Evolutionary conservation across 345 rosid genomes (phyloP).

Genomic region (Rhizophora mangle): DNA sequence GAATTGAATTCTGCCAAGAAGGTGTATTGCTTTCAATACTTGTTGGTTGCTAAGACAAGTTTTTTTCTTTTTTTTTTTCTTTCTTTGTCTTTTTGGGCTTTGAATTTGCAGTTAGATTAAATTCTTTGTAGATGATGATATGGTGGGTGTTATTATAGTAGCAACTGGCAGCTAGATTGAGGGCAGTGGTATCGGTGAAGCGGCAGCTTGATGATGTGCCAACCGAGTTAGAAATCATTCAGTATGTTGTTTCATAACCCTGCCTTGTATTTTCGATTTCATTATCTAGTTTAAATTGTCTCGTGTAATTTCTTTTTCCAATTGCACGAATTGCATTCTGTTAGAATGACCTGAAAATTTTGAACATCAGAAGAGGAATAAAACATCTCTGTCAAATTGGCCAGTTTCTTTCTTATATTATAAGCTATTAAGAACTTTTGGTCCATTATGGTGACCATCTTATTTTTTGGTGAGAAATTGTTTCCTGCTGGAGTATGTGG

Average conservation of each 20-base stretch:
- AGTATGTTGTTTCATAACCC: conserved; percentile 46
- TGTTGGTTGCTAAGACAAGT: neutral
- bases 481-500: neutral
- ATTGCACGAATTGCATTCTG: neutral
- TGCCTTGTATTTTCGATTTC: neutral
- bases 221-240: conserved; percentile 68
- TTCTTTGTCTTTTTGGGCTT: neutral
- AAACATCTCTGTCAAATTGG: neutral
- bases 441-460: neutral
- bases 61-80: neutral
- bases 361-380: too few species aligned
- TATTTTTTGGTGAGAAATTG: neutral
- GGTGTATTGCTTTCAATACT: conserved; percentile 26
- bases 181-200: conserved; percentile 52
- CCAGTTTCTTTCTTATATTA: neutral
- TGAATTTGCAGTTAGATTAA: neutral
- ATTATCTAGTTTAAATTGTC: neutral
- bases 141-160: conserved; percentile 21
- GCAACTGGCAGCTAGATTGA: conserved; percentile 66
- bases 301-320: neutral
- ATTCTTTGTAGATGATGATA: neutral
- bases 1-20: conserved; percentile 54
- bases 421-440: neutral
- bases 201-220: conserved; percentile 67
- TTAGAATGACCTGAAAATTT: too few species aligned